Evolutionary conservation across 1,284 basidiomycete species (phyloP).

Genomic region (Microbotryum scabiosae): DNA sequence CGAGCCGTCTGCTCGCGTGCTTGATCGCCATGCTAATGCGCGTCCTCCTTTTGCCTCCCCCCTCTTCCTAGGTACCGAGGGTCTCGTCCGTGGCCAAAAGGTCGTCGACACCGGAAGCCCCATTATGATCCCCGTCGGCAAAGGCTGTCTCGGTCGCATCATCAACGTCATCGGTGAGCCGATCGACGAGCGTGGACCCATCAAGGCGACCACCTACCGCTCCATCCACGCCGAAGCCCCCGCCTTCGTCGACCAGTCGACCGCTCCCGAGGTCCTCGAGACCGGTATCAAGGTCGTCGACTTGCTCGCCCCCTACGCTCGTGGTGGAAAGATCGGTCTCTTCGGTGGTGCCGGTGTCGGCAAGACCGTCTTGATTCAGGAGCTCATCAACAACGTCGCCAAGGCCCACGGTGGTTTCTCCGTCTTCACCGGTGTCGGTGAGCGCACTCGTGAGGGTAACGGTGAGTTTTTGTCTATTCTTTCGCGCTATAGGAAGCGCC

Average conservation of each 20-base stretch:
- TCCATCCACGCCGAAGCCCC: conserved; percentile 94
- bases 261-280: conserved; percentile 94
- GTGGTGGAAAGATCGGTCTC: conserved; percentile 99
- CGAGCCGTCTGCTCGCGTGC: not conserved
- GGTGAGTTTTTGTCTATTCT: conserved; percentile 39
- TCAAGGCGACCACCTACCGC: conserved; percentile 78
- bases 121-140: conserved; percentile 93
- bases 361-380: conserved; percentile 89
- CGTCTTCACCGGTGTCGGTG: conserved; percentile 98
- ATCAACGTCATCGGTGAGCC: conserved; percentile 99
- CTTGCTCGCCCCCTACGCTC: conserved; percentile 95
- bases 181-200: conserved; percentile 97
- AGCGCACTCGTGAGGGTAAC: conserved; percentile 99
- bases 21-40: not conserved
- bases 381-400: conserved; percentile 99
- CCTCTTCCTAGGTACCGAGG: conserved; percentile 60
- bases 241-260: conserved; percentile 94
- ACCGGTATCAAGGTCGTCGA: conserved; percentile 99
- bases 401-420: conserved; percentile 99
- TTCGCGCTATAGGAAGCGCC: not conserved
- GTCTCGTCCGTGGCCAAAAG: conserved; percentile 97
- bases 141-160: conserved; percentile 89
- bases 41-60: not conserved
- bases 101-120: conserved; percentile 93
- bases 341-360: conserved; percentile 99